Base-by-base conservation (phyloP, 2,329 filamentous ascomycete genomes). In the Amylocarpus encephaloides region DNA sequence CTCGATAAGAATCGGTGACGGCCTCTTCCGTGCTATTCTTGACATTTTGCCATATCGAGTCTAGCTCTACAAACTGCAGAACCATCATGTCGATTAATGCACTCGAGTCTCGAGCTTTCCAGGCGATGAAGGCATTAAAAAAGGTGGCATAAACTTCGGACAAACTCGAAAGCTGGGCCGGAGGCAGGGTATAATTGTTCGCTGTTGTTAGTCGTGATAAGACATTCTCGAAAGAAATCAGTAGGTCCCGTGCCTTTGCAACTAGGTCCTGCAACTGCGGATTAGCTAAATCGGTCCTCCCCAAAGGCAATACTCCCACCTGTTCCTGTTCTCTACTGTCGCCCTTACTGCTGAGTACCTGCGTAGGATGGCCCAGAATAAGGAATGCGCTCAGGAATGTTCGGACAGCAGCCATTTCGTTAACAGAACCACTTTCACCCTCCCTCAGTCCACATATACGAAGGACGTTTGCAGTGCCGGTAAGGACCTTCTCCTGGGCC, bases 61-160 rank as follows among this genome's bases (percentile, higher is more conserved):
- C 88, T 2, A 93, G 77, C 64, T 90, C 87, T 15, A 91, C 86
- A 66, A 92, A 91, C 57, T 89, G 86, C 62, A 88, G 78, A n/a
- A 92, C 76, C 87, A 93, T 91, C 49, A 88, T 84, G 60, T 91
- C 85, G 46, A 92, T 81, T 4, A 93, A 72, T 0, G 86, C 83
- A 48, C 83, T 83, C 0, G 86, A 88, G 64, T 92, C 88, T 46
- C 86, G 79, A 1, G 87, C 83, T 67, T 91, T 89, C 88, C 88
- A 93, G 3, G 86, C 82, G 53, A 88, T 86, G 62, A 93, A 91
- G 1, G 86, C 86, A 47, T 86, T 85, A 59, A 85, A 80, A 59
- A 89, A 93, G 0, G 83, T 79, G 30, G 84, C 79, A 62, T 91
- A 88, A 1, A 80, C 75, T 59, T 88, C 78, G 0, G 83, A 78